These are phyloP conservation scores for Agrostemma githago DNA, from an alignment of 148 eudicot genomes.

Conservation along the genomic window DNA sequence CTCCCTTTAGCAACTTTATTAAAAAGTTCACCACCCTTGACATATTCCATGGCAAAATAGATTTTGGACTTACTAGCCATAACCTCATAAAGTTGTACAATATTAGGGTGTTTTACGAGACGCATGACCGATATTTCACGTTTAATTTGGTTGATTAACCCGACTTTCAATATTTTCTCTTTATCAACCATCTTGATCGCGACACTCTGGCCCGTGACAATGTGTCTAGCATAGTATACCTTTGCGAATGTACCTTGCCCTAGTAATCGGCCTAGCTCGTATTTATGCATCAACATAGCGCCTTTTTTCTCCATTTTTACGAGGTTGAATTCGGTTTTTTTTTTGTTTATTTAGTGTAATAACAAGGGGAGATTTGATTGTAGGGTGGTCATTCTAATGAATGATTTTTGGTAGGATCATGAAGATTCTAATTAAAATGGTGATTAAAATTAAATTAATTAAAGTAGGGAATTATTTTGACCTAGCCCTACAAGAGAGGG, in stretches of 20 bases:
- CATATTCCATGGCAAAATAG: conserved; percentile 74
- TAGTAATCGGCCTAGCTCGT: conserved; percentile 58
- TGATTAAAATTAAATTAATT: neutral
- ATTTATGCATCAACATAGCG: conserved; percentile 50
- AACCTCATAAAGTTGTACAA: conserved; percentile 69
- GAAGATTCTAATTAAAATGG: neutral
- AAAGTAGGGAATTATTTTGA: conserved; percentile 4
- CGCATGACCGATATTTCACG: conserved; percentile 80
- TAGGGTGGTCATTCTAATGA: neutral
- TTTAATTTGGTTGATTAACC: conserved; percentile 64
- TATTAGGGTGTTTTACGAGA: conserved; percentile 60
- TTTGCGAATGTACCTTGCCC: conserved; percentile 85
- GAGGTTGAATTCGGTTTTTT: neutral
- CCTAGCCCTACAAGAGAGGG: conserved; percentile 15
- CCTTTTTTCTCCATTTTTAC: conserved; percentile 52
- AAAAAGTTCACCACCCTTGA: conserved; percentile 76
- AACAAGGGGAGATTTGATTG: conserved; percentile 4
- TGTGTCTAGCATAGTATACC: conserved; percentile 52
- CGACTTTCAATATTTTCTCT: conserved; percentile 50
- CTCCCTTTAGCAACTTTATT: conserved; percentile 55
- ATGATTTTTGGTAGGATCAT: conserved; percentile 6
- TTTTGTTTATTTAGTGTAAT: neutral
- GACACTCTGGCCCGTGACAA: conserved; percentile 45
- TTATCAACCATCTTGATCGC: conserved; percentile 72
- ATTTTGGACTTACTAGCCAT: conserved; percentile 82